Percentiles rank a stretch among this genome's conserved stretches.
These are phyloP conservation scores for Petasospora fabianii DNA, from an alignment of 1,139 yeast species.

Conservation along the genomic window DNA sequence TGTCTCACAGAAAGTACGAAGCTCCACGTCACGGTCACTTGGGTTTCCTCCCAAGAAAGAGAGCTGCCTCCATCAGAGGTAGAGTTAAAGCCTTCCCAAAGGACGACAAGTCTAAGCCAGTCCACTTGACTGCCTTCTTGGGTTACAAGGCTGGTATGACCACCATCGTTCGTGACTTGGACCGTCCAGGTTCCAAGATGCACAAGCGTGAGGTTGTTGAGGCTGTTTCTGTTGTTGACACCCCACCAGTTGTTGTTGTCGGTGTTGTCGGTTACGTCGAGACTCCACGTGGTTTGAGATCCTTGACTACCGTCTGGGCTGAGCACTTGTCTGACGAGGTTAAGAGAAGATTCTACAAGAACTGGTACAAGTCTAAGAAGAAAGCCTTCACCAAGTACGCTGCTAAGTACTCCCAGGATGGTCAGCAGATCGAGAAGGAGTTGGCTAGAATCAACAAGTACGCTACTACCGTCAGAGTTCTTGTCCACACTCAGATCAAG, in stretches of 20 bases:
- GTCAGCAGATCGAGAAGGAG: slow-evolving; percentile 89
- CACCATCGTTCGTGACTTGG: slow-evolving; percentile 99
- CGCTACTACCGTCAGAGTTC: slow-evolving; percentile 98
- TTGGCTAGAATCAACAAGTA: slow-evolving; percentile 98
- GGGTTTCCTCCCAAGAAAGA: slow-evolving; percentile 99
- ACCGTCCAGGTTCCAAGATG: slow-evolving; percentile 99
- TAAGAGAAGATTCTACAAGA: slow-evolving; percentile 99
- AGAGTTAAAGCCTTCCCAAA: slow-evolving; percentile 99
- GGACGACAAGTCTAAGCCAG: slow-evolving; percentile 98
- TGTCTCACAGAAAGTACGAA: slow-evolving; percentile 99
- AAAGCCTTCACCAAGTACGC: slow-evolving; percentile 99
- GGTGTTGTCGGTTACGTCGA: slow-evolving; percentile 99
- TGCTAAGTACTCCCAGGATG: slow-evolving; percentile 93
- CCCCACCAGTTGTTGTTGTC: slow-evolving; percentile 98
- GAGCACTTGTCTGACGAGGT: slow-evolving; percentile 99
- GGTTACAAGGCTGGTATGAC: slow-evolving; percentile 99
- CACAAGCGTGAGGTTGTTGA: slow-evolving; percentile 99
- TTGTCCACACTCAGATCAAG: slow-evolving; percentile 99
- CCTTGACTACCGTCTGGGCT: slow-evolving; percentile 99
- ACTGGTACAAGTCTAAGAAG: slow-evolving; percentile 99
- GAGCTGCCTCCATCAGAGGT: slow-evolving; percentile 98
- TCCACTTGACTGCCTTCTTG: slow-evolving; percentile 98
- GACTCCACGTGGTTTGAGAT: slow-evolving; percentile 99
- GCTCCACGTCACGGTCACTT: slow-evolving; percentile 99
- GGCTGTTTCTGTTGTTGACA: slow-evolving; percentile 98